Percentiles rank a stretch among this genome's conserved stretches.
Conservation (phyloP, 768 basidiomycete species). For the Hericium erinaceus region DNA sequence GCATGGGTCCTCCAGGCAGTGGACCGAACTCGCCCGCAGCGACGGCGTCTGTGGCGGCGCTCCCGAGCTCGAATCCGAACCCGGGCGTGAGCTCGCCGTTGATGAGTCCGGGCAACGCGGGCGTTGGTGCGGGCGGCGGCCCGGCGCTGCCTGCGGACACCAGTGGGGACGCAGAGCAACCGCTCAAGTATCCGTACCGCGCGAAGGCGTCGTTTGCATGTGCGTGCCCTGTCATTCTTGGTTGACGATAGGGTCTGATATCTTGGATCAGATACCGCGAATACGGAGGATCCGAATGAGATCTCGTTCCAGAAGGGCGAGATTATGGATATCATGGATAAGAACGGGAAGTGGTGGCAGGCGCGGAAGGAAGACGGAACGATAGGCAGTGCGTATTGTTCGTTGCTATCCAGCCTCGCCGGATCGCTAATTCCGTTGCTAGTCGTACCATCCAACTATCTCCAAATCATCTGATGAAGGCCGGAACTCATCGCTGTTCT, state of each 20-base stretch:
- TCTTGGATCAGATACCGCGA: slow-evolving; percentile 67
- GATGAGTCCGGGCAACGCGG: slow-evolving; percentile 48
- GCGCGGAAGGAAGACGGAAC: slow-evolving; percentile 70
- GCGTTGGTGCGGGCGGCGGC: slow-evolving; percentile 46
- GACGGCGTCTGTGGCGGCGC: slow-evolving; percentile 23
- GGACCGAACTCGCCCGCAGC: slow-evolving; percentile 11
- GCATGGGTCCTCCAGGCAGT: slow-evolving; percentile 3
- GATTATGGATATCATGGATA: slow-evolving; percentile 85
- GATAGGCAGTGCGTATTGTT: slow-evolving; percentile 58
- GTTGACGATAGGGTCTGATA: background rate
- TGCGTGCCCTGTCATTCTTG: slow-evolving; percentile 22
- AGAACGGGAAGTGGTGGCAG: slow-evolving; percentile 92
- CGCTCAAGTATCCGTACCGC: slow-evolving; percentile 48
- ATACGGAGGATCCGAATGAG: slow-evolving; percentile 91
- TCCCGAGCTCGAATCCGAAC: slow-evolving; percentile 33
- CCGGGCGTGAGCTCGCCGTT: slow-evolving; percentile 53
- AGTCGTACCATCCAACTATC: slow-evolving; percentile 85
- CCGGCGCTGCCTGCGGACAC: slow-evolving; percentile 15
- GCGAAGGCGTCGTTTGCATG: slow-evolving; percentile 89
- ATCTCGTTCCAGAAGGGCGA: slow-evolving; percentile 92
- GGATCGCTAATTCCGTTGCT: background rate
- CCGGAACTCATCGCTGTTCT: background rate
- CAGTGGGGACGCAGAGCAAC: slow-evolving; percentile 23
- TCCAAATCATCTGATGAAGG: slow-evolving; percentile 50
- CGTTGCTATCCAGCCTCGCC: background rate